Percentiles rank a stretch among this genome's conserved stretches.
Conservation (phyloP, 2,329 filamentous ascomycete species). For the Moelleriella libera region DNA sequence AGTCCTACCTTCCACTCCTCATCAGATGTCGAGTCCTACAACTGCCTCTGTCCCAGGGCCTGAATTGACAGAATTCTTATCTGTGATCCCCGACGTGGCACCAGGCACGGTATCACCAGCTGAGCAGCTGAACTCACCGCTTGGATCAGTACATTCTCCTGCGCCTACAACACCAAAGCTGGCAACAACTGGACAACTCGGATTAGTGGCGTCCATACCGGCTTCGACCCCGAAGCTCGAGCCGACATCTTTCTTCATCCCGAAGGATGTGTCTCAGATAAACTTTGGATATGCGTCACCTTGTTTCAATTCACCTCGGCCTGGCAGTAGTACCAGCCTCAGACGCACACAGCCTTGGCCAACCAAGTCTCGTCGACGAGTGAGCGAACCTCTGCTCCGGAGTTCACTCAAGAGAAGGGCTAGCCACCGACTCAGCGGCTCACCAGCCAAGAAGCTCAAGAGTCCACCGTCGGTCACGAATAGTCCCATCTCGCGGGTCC, state of each 20-base stretch:
- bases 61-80: background rate
- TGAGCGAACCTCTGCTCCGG: background rate
- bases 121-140: too few species aligned
- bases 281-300: slow-evolving; percentile 8
- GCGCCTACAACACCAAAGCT: too few species aligned
- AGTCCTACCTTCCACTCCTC: too few species aligned
- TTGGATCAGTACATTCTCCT: too few species aligned
- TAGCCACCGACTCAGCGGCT: background rate
- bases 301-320: background rate
- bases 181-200: slow-evolving; percentile 2
- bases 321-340: background rate
- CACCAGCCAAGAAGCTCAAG: background rate
- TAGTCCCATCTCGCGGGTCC: background rate
- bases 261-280: slow-evolving; percentile 8
- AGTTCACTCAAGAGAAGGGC: background rate
- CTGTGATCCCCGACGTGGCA: too few species aligned
- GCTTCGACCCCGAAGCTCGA: slow-evolving; percentile 7
- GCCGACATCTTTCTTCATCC: slow-evolving; percentile 4
- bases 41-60: background rate
- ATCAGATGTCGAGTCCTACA: too few species aligned
- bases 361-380: background rate
- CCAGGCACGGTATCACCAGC: too few species aligned
- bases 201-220: slow-evolving; percentile 9
- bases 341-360: background rate
- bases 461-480: background rate